A percentile compares a stretch with the other conserved stretches of the same genome.
Conservation (phyloP, 2,329 filamentous ascomycete species). For the Neopestalotiopsis sp. region DNA sequence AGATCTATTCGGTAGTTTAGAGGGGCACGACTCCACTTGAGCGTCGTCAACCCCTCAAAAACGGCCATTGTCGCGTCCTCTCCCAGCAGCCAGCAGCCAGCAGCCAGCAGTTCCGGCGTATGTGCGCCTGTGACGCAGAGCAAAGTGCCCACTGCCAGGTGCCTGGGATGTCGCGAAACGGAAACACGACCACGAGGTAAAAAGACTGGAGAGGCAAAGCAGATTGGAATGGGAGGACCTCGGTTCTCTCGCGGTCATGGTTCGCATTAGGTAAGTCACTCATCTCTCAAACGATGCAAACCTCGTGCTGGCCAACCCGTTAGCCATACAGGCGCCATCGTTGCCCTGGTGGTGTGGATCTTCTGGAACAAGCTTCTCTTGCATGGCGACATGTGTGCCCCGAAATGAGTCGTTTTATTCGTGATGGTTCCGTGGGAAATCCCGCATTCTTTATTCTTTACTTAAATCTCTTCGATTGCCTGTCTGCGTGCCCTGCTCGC, state of each 20-base stretch:
- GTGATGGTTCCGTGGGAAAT: neutral
- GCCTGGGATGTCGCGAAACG: neutral
- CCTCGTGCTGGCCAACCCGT: neutral
- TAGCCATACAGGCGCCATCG: neutral
- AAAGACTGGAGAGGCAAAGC: neutral
- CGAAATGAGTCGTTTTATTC: neutral
- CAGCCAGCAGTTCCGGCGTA: neutral
- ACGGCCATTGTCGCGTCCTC: too few relatives aligned
- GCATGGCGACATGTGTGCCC: neutral
- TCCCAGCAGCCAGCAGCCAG: too few relatives aligned
- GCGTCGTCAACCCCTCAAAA: constrained; percentile 2
- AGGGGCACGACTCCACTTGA: neutral
- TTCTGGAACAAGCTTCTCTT: constrained; percentile 2
- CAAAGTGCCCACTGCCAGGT: neutral
- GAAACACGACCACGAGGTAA: neutral
- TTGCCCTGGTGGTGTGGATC: neutral
- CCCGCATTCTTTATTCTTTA: neutral
- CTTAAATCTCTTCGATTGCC: neutral
- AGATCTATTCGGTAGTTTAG: constrained; percentile 11
- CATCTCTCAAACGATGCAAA: neutral
- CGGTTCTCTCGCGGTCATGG: neutral
- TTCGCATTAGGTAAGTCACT: constrained; percentile 8
- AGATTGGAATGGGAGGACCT: neutral
- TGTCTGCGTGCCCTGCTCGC: too few relatives aligned
- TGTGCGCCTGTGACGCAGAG: neutral